Percentiles rank a stretch among this genome's conserved stretches.
Evolutionary conservation across 768 basidiomycete species (phyloP).

Genomic region (Lactarius deliciosus): DNA sequence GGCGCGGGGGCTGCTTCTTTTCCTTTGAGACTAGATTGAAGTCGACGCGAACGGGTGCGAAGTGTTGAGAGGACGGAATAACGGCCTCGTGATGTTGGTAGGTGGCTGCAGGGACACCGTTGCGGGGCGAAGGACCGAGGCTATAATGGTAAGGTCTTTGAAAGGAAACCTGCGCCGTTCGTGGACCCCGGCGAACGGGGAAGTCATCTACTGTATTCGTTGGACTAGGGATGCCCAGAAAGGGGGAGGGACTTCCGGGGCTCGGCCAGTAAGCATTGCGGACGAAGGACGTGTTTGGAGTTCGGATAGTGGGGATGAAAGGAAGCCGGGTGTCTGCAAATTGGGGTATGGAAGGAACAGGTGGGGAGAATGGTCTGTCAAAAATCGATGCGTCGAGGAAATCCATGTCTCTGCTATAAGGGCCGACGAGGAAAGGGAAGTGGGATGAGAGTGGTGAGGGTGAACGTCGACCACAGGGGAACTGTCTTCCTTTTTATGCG

Average conservation of each 20-base stretch:
- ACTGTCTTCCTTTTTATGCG: conserved; percentile 8
- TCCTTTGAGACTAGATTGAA: conserved; percentile 6
- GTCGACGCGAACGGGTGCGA: background rate
- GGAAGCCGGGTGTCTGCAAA: conserved; percentile 1
- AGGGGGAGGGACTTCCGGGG: background rate
- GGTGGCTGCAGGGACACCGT: background rate
- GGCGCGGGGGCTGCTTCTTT: conserved; percentile 44
- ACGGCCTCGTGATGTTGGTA: background rate
- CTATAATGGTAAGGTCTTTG: background rate
- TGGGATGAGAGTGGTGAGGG: background rate
- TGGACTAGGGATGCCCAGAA: background rate
- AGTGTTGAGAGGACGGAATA: background rate
- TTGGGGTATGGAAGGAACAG: background rate
- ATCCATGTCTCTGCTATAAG: background rate
- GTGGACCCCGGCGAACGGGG: background rate
- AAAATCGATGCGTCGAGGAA: background rate
- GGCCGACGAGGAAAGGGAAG: conserved; percentile 1
- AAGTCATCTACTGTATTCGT: background rate
- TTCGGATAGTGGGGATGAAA: conserved; percentile 7
- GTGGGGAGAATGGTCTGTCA: background rate
- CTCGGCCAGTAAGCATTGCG: background rate
- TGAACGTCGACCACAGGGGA: background rate
- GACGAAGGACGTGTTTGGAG: background rate
- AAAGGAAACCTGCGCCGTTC: background rate
- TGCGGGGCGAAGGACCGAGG: background rate